Conservation (phyloP, 352 stramenopile species). For the Phytophthora agathidicida region DNA sequence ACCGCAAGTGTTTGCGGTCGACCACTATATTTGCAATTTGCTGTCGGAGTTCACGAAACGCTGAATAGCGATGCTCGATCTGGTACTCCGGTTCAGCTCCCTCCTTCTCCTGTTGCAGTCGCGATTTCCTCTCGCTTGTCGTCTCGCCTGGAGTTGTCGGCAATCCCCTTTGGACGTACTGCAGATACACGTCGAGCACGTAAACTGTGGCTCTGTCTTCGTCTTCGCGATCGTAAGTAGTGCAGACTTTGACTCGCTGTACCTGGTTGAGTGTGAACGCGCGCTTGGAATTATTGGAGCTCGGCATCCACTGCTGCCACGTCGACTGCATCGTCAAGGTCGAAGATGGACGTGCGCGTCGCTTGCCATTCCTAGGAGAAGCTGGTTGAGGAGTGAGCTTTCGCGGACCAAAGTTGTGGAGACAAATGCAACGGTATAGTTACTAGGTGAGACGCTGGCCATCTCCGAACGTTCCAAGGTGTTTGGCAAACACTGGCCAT, state of each 20-base stretch:
- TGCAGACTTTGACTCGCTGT: conserved; percentile 47
- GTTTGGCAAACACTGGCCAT: not conserved
- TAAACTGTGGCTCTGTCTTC: conserved; percentile 56
- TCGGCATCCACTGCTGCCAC: conserved; percentile 9
- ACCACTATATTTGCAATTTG: conserved; percentile 34
- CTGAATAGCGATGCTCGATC: conserved; percentile 65
- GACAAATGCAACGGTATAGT: not conserved
- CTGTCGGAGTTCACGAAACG: conserved; percentile 53
- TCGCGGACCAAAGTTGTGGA: conserved; percentile 7
- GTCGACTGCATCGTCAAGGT: conserved; percentile 5
- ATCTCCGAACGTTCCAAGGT: conserved; percentile 17
- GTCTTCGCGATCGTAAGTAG: conserved; percentile 39
- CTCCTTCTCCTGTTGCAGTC: conserved; percentile 30
- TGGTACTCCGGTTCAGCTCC: conserved; percentile 41
- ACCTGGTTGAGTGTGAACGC: conserved; percentile 72
- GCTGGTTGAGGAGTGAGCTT: conserved; percentile 7
- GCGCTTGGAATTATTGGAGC: conserved; percentile 54
- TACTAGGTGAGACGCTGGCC: conserved; percentile 17
- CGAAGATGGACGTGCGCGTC: conserved; percentile 25
- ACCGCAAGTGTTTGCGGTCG: conserved; percentile 47
- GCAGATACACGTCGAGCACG: conserved; percentile 57
- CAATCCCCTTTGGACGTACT: conserved; percentile 55
- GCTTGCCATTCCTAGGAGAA: conserved; percentile 7
- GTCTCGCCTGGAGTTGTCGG: conserved; percentile 34
- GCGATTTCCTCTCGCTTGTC: conserved; percentile 20